Percentiles rank a stretch among this genome's conserved stretches.
Conservation (phyloP, 306 rosid species). For the Casuarina cunninghamiana region DNA sequence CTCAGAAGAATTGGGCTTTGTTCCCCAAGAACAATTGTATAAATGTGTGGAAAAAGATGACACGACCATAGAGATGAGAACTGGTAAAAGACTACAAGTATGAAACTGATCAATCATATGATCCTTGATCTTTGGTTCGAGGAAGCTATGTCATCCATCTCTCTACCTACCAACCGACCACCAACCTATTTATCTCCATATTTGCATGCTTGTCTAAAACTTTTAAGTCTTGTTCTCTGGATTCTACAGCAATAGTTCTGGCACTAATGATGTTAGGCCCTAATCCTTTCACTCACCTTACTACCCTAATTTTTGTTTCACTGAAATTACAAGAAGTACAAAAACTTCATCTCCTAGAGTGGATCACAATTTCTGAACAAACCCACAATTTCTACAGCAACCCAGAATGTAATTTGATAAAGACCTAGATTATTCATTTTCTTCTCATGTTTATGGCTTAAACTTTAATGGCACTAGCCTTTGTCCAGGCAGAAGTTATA, state of each 20-base stretch:
- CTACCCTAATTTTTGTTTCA: background rate
- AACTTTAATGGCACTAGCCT: background rate
- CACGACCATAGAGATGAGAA: background rate
- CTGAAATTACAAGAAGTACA: background rate
- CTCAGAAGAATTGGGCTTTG: background rate
- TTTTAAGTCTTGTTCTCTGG: background rate
- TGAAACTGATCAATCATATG: background rate
- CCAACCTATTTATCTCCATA: background rate
- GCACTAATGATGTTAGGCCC: background rate
- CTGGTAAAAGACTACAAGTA: background rate
- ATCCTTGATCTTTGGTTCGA: background rate
- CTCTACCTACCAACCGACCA: background rate
- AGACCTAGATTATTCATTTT: background rate
- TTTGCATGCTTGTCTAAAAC: background rate
- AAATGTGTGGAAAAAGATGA: background rate
- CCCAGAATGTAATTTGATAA: background rate
- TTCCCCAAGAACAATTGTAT: background rate
- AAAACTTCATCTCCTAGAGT: background rate
- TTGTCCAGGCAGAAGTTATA: background rate
- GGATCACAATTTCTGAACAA: background rate
- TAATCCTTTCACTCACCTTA: background rate
- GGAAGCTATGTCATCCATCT: background rate
- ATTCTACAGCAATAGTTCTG: background rate
- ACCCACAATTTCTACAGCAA: background rate
- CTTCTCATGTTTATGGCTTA: background rate